Conservation (phyloP, 176 grass and related monocot species). For the Ensete glaucum region DNA sequence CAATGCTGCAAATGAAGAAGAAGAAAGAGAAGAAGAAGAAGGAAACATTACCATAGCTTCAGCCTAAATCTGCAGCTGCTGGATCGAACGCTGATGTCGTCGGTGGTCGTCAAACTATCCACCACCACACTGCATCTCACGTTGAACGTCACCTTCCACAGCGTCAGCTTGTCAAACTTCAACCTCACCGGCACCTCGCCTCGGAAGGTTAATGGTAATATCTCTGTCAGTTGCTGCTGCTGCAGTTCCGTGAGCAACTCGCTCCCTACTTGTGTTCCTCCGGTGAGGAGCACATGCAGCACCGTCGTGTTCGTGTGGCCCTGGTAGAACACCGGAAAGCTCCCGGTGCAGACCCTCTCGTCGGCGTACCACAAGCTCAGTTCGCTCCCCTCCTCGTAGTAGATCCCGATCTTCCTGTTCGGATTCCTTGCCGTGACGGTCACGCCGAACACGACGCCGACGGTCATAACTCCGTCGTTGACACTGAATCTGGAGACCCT, state of each 20-base stretch:
- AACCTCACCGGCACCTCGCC: conserved; percentile 17
- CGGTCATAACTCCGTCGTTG: neutral
- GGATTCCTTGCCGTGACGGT: conserved; percentile 11
- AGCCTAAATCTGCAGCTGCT: conserved; percentile 13
- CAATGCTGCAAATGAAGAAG: too few species aligned
- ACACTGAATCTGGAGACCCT: neutral
- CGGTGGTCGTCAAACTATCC: neutral
- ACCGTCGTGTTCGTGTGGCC: conserved; percentile 17
- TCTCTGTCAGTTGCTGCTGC: conserved; percentile 4
- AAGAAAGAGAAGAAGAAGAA: too few species aligned
- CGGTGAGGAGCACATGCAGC: conserved; percentile 3
- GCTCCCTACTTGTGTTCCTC: conserved; percentile 10
- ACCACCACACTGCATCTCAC: conserved; percentile 7
- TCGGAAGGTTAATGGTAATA: neutral
- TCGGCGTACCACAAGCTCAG: conserved; percentile 6
- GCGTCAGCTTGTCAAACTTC: neutral
- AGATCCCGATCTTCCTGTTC: conserved; percentile 10
- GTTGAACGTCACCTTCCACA: conserved; percentile 4
- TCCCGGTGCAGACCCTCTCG: conserved; percentile 3
- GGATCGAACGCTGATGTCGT: neutral
- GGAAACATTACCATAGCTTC: neutral
- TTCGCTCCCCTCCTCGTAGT: conserved; percentile 5
- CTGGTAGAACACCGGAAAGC: conserved; percentile 18
- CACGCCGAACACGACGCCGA: neutral
- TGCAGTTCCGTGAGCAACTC: conserved; percentile 5